Conservation (phyloP, 106 monocot genomes). For the Triglochin maritima region DNA sequence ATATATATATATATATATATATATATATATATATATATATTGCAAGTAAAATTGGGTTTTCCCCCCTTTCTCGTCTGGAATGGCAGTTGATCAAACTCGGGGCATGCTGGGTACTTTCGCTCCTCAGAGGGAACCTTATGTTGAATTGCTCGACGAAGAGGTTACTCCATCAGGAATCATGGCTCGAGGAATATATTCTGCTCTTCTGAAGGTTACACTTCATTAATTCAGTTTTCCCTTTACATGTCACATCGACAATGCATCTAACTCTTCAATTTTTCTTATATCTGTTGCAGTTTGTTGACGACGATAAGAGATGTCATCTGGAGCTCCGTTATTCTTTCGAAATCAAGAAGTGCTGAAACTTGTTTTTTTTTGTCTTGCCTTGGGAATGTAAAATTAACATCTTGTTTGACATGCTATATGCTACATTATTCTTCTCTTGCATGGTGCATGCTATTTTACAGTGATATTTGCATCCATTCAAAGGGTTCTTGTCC, state of each 20-base stretch:
- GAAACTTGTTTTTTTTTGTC: no score
- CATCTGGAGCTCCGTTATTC: slow-evolving; percentile 26
- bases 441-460: no score
- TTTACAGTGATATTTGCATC: no score
- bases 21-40: no score
- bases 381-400: no score
- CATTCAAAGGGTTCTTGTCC: no score
- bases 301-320: slow-evolving; percentile 35
- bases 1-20: no score
- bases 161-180: slow-evolving; percentile 38
- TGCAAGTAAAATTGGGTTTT: no score
- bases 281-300: slow-evolving; percentile 17
- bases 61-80: no score
- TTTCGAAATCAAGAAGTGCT: slow-evolving; percentile 29
- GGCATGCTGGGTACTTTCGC: slow-evolving; percentile 47
- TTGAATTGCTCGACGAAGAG: slow-evolving; percentile 35
- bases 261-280: neutral
- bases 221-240: neutral
- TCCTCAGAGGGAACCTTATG: slow-evolving; percentile 30
- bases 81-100: slow-evolving; percentile 34
- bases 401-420: no score
- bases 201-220: slow-evolving; percentile 27
- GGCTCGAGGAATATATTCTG: slow-evolving; percentile 39
- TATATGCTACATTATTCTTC: no score
- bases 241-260: neutral